phyloP scores from a whole-genome alignment of 179 eudicot species.

The Nepenthes alata region DNA sequence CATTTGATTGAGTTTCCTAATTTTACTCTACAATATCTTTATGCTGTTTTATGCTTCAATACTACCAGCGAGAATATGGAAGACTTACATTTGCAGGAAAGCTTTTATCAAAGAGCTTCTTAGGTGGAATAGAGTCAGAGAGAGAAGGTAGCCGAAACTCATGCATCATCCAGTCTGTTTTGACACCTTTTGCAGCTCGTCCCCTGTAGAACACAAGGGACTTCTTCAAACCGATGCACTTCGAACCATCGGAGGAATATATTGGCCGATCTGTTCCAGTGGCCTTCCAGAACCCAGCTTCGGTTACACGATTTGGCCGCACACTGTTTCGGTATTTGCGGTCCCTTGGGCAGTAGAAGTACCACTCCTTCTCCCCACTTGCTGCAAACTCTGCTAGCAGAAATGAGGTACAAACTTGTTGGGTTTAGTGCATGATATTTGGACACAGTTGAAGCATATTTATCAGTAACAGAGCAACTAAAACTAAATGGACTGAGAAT shows the following conservation, averaged over 20 bases:
- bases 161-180: conserved; percentile 99
- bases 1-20: no score
- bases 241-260: conserved; percentile 59
- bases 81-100: conserved; percentile 43
- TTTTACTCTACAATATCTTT: no score
- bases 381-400: conserved; percentile 22
- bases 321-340: conserved; percentile 36
- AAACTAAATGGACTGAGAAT: no score
- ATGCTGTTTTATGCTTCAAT: not conserved
- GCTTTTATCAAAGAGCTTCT: conserved; percentile 34
- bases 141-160: conserved; percentile 80
- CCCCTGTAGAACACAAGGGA: conserved; percentile 88
- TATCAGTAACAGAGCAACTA: not conserved
- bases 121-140: conserved; percentile 29
- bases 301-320: conserved; percentile 72
- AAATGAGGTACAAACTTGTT: not conserved
- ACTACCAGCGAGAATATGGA: not conserved
- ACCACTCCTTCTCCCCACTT: conserved; percentile 42
- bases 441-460: not conserved
- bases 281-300: conserved; percentile 94
- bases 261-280: conserved; percentile 91
- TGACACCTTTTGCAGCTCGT: conserved; percentile 80
- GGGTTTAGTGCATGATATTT: not conserved
- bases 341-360: conserved; percentile 43
- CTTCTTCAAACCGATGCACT: conserved; percentile 85